A percentile compares a stretch with the other conserved stretches of the same genome.
These are phyloP conservation scores for Perkinsus chesapeaki DNA, from an alignment of 169 alveolate genomes.

Conservation along the genomic window DNA sequence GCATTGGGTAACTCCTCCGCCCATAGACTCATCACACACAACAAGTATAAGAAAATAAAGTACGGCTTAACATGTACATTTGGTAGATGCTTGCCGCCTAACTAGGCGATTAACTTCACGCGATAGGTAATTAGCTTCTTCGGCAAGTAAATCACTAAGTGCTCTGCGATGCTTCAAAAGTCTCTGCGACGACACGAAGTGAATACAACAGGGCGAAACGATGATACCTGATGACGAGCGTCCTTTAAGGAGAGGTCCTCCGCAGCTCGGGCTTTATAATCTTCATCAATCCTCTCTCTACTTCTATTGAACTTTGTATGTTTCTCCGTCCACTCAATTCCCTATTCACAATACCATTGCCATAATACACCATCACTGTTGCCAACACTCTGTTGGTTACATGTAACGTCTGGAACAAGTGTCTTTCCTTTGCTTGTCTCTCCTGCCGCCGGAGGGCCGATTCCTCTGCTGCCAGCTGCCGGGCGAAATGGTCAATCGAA, in stretches of 20 bases:
- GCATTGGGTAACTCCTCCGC: no score
- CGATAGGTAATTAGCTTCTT: neutral
- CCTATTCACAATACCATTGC: no score
- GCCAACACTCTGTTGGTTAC: neutral
- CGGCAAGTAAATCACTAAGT: neutral
- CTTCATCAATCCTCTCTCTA: neutral
- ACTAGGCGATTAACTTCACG: neutral
- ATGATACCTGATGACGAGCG: neutral
- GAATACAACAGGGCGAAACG: neutral
- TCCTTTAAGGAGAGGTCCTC: neutral
- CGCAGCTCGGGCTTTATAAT: neutral
- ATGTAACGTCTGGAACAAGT: neutral
- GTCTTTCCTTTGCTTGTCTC: neutral
- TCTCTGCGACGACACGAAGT: neutral
- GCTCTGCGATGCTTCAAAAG: neutral
- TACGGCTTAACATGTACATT: neutral
- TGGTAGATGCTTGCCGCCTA: neutral
- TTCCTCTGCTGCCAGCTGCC: neutral
- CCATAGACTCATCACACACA: neutral
- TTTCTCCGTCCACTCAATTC: neutral
- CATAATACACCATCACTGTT: neutral
- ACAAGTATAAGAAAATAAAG: neutral
- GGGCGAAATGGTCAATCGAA: neutral
- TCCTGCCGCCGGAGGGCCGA: neutral
- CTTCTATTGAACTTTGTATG: neutral